Conservation (phyloP, 768 basidiomycete genomes). For the Lactifluus piperatus region DNA sequence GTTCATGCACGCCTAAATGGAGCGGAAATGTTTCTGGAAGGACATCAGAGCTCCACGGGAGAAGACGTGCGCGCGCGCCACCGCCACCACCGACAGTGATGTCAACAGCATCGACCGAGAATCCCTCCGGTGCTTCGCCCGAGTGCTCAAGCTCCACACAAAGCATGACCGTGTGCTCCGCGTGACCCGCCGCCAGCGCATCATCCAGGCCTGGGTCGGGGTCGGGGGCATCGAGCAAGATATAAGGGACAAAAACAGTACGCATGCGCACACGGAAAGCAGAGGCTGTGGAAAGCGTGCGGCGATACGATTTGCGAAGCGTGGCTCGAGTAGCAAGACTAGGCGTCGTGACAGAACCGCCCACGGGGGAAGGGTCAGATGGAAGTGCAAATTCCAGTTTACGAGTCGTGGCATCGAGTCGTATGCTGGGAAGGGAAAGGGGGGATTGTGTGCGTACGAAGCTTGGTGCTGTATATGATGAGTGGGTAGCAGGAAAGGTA, state of each 20-base stretch:
- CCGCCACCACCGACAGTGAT: slow-evolving; percentile 63
- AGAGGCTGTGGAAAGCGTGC: slow-evolving; percentile 66
- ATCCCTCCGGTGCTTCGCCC: slow-evolving; percentile 55
- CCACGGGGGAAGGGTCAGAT: slow-evolving; percentile 34
- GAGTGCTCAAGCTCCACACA: slow-evolving; percentile 87
- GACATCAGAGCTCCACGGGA: slow-evolving; percentile 41
- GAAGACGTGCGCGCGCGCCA: slow-evolving; percentile 40
- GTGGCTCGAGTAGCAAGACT: slow-evolving; percentile 42
- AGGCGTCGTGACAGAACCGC: slow-evolving; percentile 23
- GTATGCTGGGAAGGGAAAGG: slow-evolving; percentile 55
- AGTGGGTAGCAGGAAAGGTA: slow-evolving; percentile 1
- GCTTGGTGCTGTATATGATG: slow-evolving; percentile 34
- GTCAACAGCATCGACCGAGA: slow-evolving; percentile 66
- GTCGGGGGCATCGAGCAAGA: slow-evolving; percentile 42
- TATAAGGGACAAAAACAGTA: slow-evolving; percentile 85
- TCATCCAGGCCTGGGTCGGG: slow-evolving; percentile 31
- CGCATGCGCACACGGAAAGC: slow-evolving; percentile 90
- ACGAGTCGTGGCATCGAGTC: slow-evolving; percentile 62
- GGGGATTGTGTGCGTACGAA: slow-evolving; percentile 28
- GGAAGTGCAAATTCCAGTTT: slow-evolving; percentile 55
- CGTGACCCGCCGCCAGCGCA: slow-evolving; percentile 55
- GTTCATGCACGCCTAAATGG: slow-evolving; percentile 59
- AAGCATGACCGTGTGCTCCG: slow-evolving; percentile 81
- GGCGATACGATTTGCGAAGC: slow-evolving; percentile 78
- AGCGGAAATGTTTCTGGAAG: slow-evolving; percentile 54